Evolutionary conservation across 2,329 filamentous ascomycete genomes (phyloP).

Genomic region (Aspergillus oerlinghausenensis): DNA sequence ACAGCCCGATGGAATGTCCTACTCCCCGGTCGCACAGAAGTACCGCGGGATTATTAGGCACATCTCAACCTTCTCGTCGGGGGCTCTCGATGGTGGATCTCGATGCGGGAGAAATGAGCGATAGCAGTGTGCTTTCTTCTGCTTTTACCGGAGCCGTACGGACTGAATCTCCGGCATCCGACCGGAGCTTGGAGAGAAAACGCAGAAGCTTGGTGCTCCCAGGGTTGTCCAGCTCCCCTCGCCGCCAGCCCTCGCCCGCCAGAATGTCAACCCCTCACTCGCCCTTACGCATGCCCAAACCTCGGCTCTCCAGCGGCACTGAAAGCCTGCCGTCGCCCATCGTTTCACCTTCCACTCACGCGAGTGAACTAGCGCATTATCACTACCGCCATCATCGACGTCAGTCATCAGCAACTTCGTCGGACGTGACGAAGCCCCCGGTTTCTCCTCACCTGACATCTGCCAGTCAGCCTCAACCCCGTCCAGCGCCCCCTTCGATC

Average conservation of each 20-base stretch:
- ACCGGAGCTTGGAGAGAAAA: conserved; percentile 79
- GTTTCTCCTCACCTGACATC: conserved; percentile 77
- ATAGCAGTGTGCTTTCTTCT: conserved; percentile 82
- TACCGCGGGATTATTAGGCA: conserved; percentile 53
- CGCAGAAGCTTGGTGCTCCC: conserved; percentile 81
- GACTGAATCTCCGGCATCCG: conserved; percentile 86
- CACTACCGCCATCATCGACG: conserved; percentile 69
- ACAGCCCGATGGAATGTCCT: conserved; percentile 82
- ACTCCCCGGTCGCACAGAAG: conserved; percentile 81
- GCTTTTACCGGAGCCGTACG: conserved; percentile 65
- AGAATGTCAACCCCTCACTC: conserved; percentile 72
- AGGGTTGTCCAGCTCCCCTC: conserved; percentile 67
- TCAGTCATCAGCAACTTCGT: conserved; percentile 86
- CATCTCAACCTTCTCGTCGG: conserved; percentile 60
- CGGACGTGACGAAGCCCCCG: conserved; percentile 62
- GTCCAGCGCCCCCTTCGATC: conserved; percentile 89
- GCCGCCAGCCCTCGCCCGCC: conserved; percentile 83
- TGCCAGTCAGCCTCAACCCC: conserved; percentile 75
- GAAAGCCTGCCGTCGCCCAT: conserved; percentile 71
- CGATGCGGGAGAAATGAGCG: conserved; percentile 74
- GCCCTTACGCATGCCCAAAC: conserved; percentile 79
- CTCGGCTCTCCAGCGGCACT: conserved; percentile 57
- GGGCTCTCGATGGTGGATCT: conserved; percentile 77
- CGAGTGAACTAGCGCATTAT: conserved; percentile 60
- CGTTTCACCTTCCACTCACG: conserved; percentile 79